phyloP scores from a whole-genome alignment of 495 filamentous ascomycete genomes.

The Astrothelium macrocarpum region DNA sequence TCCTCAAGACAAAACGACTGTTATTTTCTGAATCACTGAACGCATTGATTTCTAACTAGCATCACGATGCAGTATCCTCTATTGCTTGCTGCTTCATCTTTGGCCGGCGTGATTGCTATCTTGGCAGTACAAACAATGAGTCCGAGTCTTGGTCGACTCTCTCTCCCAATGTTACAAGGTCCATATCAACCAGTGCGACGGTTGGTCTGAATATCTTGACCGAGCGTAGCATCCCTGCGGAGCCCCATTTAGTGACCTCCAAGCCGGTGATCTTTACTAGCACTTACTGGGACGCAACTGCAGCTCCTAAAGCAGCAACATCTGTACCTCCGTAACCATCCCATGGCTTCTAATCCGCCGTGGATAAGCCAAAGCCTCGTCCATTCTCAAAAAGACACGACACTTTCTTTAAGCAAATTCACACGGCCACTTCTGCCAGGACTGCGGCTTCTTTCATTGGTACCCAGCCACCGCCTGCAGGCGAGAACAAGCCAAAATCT shows the following conservation, averaged over 20 bases:
- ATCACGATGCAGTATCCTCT: background rate
- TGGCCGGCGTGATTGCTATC: background rate
- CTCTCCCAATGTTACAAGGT: background rate
- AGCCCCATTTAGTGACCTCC: background rate
- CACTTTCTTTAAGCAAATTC: background rate
- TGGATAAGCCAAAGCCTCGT: background rate
- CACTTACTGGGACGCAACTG: background rate
- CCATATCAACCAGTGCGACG: background rate
- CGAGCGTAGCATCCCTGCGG: background rate
- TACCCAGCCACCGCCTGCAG: too few species aligned
- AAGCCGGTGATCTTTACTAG: background rate
- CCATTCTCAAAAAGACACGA: background rate
- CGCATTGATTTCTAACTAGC: background rate
- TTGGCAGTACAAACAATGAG: background rate
- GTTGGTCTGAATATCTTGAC: background rate
- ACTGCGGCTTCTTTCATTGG: too few species aligned
- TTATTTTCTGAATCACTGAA: background rate
- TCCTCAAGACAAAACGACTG: too few species aligned
- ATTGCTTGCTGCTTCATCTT: background rate
- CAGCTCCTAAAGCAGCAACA: background rate
- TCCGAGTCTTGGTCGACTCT: background rate
- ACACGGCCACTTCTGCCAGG: background rate
- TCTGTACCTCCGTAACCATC: too few species aligned
- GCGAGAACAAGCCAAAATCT: too few species aligned
- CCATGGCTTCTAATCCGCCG: background rate